Evolutionary conservation across 352 stramenopile species (phyloP), one percentile per base, ranked within the genome.

Genomic region (Phytophthora agathidicida): DNA sequence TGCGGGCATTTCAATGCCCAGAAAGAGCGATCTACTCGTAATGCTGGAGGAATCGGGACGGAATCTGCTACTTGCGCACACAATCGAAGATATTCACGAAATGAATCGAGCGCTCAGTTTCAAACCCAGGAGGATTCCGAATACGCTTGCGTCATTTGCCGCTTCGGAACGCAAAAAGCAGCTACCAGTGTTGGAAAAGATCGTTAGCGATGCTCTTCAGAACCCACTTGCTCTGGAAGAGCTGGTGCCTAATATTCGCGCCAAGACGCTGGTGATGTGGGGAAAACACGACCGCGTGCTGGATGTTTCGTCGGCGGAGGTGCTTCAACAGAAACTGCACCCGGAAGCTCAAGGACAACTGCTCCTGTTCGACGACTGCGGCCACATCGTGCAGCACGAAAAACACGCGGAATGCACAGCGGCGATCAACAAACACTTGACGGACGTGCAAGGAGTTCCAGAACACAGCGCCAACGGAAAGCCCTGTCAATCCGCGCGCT

Each of bases 341-440:
- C 51, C 69, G 22, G 70, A 67, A 16, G 23, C 52, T 0, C 61
- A 71, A 42, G 59, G 68, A 1, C 41, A 64, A 19, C 30, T 76
- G 20, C 37, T 88, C 26, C 60, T 86, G 3, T 73, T 88, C 20
- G 71, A 88, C 23, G 58, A 89, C 7, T 89, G 78, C 45, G 80
- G 80, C 1, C 83, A 93, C 52, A 77, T 75, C 20, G 49, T 91
- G 26, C 83, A 91, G 45, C 77, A 91, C 36, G 83, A 93, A 42
- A 84, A 76, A 36, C 19, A 77, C 49, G 60, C 67, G 3, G 75
- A 86, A 28, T 82, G 71, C 45, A 80, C 71, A 9, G 65, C 57
- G 16, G 77, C 75, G 26, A 86, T 92, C 65, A 89, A 89, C 41
- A 57, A 73, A 30, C 76, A 77, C 31, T 36, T 88, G 17, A 4